Evolutionary conservation across 1,284 basidiomycete species (phyloP).

Genomic region (Neolentinus lepideus): DNA sequence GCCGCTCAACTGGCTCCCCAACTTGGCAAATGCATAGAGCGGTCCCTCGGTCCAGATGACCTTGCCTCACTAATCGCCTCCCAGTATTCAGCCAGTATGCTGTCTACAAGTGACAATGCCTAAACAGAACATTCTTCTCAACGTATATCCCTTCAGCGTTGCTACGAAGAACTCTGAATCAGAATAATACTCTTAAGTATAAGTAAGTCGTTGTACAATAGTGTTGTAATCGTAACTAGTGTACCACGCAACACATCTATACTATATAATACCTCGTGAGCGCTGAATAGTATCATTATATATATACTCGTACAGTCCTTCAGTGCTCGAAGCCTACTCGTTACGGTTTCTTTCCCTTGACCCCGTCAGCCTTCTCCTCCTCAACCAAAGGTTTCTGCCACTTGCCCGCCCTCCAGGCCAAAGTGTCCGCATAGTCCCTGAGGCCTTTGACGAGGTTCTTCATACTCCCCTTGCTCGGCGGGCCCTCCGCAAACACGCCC

Average conservation of each 20-base stretch:
- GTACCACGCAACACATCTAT: not conserved
- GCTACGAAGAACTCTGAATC: too few relatives aligned
- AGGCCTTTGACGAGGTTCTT: slow-evolving; percentile 20
- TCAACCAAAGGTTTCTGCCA: slow-evolving; percentile 8
- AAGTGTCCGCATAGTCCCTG: slow-evolving; percentile 23
- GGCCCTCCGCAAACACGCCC: slow-evolving; percentile 7
- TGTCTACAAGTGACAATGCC: too few relatives aligned
- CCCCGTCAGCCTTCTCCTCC: slow-evolving; percentile 10
- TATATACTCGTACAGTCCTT: too few relatives aligned
- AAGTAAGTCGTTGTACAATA: not conserved
- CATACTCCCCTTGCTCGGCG: slow-evolving; percentile 18
- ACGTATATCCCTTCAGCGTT: too few relatives aligned
- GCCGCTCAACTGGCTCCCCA: slow-evolving; percentile 52
- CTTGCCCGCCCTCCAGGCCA: slow-evolving; percentile 27
- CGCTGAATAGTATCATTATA: too few relatives aligned
- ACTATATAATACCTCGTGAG: not conserved
- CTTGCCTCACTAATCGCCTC: slow-evolving; percentile 29
- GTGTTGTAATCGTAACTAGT: not conserved
- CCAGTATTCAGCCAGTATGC: too few relatives aligned
- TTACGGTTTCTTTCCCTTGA: not conserved
- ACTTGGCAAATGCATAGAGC: slow-evolving; percentile 42
- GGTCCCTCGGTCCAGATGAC: slow-evolving; percentile 37
- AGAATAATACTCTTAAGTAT: not conserved
- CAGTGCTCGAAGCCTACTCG: too few relatives aligned
- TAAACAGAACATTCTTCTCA: too few relatives aligned